Evolutionary conservation across 1,284 basidiomycete species (phyloP).

Genomic region (Tilletia caries): DNA sequence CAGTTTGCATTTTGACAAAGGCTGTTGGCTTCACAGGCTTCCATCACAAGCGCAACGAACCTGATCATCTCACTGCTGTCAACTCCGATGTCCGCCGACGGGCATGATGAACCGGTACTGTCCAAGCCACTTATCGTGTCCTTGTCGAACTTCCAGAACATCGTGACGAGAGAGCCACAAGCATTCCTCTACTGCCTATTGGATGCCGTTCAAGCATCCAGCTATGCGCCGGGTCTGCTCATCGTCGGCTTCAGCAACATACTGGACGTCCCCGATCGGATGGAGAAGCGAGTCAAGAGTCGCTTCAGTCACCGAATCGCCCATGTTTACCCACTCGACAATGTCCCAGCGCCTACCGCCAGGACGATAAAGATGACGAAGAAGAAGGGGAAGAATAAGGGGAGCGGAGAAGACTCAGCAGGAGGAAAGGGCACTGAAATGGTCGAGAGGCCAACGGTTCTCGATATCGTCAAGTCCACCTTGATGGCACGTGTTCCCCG

Average conservation of each 20-base stretch:
- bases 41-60: conserved; percentile 22
- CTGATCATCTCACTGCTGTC: conserved; percentile 47
- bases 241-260: conserved; percentile 43
- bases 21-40: conserved; percentile 32
- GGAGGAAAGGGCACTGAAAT: background rate
- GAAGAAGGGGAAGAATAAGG: too few relatives aligned
- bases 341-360: background rate
- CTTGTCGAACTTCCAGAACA: conserved; percentile 47
- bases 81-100: conserved; percentile 10
- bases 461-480: background rate
- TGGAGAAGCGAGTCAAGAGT: conserved; percentile 51
- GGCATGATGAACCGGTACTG: background rate
- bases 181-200: conserved; percentile 51
- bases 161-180: conserved; percentile 41
- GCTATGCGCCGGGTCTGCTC: conserved; percentile 42
- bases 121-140: conserved; percentile 38
- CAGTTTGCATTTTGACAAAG: background rate
- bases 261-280: conserved; percentile 42
- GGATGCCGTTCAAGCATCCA: conserved; percentile 49
- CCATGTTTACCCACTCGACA: conserved; percentile 34
- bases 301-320: conserved; percentile 49
- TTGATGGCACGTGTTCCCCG: background rate
- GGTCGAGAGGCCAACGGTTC: background rate
- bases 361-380: background rate
- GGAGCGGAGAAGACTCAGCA: too few relatives aligned